These are phyloP conservation scores for Phytophthora chlamydospora DNA, from an alignment of 352 stramenopile genomes.

Conservation along the genomic window DNA sequence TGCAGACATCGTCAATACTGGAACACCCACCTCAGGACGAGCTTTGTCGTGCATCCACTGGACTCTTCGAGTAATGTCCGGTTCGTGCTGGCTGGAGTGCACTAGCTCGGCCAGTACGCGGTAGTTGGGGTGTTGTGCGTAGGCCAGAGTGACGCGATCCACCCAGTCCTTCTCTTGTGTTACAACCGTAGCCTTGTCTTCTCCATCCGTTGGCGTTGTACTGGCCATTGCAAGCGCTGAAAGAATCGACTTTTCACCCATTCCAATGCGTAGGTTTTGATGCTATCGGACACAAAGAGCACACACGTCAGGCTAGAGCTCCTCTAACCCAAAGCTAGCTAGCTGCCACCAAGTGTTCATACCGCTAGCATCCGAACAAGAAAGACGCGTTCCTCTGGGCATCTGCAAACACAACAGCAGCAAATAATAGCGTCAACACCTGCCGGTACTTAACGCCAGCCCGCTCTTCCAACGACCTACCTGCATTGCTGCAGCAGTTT, in stretches of 20 bases:
- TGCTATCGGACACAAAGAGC: constrained; percentile 46
- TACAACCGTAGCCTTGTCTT: neutral
- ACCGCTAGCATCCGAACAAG: constrained; percentile 81
- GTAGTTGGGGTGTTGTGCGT: constrained; percentile 76
- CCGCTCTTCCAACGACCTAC: constrained; percentile 16
- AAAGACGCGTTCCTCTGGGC: constrained; percentile 61
- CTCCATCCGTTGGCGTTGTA: constrained; percentile 5
- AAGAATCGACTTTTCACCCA: constrained; percentile 85
- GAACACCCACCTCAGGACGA: constrained; percentile 51
- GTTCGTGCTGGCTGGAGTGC: constrained; percentile 32
- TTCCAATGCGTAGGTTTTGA: constrained; percentile 82
- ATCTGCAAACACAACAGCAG: constrained; percentile 29
- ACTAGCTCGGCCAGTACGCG: constrained; percentile 53
- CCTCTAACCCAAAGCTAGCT: neutral
- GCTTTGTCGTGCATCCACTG: constrained; percentile 43
- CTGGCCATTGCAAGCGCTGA: constrained; percentile 61
- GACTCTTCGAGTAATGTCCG: constrained; percentile 29
- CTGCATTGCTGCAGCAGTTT: constrained; percentile 60
- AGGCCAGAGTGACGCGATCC: constrained; percentile 68
- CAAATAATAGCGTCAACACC: neutral
- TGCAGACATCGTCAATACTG: constrained; percentile 82
- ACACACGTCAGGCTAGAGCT: constrained; percentile 10
- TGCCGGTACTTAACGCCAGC: neutral
- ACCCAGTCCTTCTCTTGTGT: constrained; percentile 50
- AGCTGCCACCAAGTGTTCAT: constrained; percentile 12